These are phyloP conservation scores for Trebouxia sp. DNA, from an alignment of 139 green algal genomes.

Conservation along the genomic window DNA sequence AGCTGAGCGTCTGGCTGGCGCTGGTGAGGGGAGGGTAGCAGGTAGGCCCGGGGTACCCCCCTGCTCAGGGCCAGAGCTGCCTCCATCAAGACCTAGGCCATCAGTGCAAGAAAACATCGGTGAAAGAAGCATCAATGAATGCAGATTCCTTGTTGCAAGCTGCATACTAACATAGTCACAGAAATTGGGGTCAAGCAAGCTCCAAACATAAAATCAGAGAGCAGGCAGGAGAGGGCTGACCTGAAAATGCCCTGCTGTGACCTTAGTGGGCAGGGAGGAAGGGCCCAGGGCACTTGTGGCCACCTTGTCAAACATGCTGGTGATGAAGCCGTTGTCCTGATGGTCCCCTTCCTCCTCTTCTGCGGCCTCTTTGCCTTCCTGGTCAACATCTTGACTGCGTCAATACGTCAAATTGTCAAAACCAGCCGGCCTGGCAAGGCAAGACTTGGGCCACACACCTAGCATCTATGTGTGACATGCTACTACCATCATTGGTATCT, in stretches of 20 bases:
- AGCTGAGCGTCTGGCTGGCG: neutral
- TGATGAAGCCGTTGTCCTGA: conserved; percentile 4
- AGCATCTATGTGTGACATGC: too few relatives aligned
- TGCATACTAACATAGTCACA: neutral
- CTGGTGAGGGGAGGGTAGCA: conserved; percentile 13
- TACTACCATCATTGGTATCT: too few relatives aligned
- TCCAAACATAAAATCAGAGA: neutral
- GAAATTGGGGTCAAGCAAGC: neutral
- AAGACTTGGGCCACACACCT: too few relatives aligned
- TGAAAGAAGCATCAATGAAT: too few relatives aligned
- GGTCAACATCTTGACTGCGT: neutral
- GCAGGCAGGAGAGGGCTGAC: too few relatives aligned
- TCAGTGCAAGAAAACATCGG: too few relatives aligned
- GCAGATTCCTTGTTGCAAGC: too few relatives aligned
- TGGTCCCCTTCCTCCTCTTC: conserved; percentile 4
- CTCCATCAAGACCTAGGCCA: conserved; percentile 31
- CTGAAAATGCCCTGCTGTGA: conserved; percentile 9
- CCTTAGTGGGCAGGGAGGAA: conserved; percentile 10
- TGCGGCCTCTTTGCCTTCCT: neutral
- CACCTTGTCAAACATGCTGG: conserved; percentile 14
- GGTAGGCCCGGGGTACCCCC: conserved; percentile 31
- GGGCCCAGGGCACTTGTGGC: conserved; percentile 18
- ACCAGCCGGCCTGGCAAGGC: too few relatives aligned
- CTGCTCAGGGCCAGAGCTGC: neutral
- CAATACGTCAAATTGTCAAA: neutral